These are phyloP conservation scores for Jatropha multifida DNA, from an alignment of 441 rosid genomes.

Conservation along the genomic window DNA sequence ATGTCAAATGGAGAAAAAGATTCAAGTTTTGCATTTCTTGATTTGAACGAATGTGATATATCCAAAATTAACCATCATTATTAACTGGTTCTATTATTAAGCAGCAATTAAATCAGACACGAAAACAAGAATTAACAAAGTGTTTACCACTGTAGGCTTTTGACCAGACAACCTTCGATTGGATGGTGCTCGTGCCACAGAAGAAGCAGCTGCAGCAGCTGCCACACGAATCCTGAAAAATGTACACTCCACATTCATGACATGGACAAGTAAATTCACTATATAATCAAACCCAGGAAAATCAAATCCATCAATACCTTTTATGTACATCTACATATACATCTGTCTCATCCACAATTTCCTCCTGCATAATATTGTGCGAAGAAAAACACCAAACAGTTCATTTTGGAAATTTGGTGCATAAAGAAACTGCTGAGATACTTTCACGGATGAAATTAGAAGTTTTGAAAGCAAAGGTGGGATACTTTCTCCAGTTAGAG, in stretches of 20 bases:
- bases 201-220: conserved; percentile 93
- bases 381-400: not conserved
- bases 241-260: conserved; percentile 9
- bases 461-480: not conserved
- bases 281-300: not conserved
- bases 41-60: not conserved
- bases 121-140: not conserved
- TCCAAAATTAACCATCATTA: not conserved
- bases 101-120: not conserved
- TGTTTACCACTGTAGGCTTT: conserved; percentile 58
- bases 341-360: conserved; percentile 97
- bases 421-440: not conserved
- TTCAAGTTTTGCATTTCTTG: not conserved
- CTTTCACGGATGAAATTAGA: conserved; percentile 8
- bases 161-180: conserved; percentile 56
- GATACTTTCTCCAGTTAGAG: not conserved
- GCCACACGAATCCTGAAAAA: conserved; percentile 82
- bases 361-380: conserved; percentile 53
- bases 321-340: conserved; percentile 91
- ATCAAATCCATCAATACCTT: conserved; percentile 42
- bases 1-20: not conserved
- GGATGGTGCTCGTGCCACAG: conserved; percentile 80
- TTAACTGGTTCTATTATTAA: not conserved
- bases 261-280: not conserved
- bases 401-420: not conserved